Conservation (phyloP, 2,329 filamentous ascomycete species). For the Aureobasidium melanogenum region DNA sequence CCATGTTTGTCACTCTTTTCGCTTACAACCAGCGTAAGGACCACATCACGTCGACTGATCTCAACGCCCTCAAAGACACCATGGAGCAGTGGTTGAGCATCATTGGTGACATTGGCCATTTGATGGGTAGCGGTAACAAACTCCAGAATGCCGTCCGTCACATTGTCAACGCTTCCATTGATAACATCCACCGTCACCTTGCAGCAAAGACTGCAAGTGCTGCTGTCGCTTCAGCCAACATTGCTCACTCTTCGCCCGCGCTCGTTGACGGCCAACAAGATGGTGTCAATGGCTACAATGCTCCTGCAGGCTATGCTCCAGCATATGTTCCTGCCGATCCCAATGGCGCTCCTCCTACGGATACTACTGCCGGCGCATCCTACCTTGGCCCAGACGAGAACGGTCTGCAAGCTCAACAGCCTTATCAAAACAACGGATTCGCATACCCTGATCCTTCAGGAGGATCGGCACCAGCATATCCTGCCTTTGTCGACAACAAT, state of each 20-base stretch:
- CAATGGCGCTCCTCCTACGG: constrained; percentile 16
- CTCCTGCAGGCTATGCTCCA: constrained; percentile 13
- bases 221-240: constrained; percentile 29
- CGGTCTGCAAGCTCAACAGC: constrained; percentile 21
- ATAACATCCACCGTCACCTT: constrained; percentile 38
- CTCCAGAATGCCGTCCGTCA: constrained; percentile 40
- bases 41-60: constrained; percentile 48
- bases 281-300: constrained; percentile 12
- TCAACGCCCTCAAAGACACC: constrained; percentile 53
- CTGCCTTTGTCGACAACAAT: constrained; percentile 13
- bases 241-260: constrained; percentile 9
- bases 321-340: constrained; percentile 8
- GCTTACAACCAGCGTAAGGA: constrained; percentile 59
- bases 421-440: constrained; percentile 14
- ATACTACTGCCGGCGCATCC: constrained; percentile 21
- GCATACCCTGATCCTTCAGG: constrained; percentile 18
- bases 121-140: constrained; percentile 50
- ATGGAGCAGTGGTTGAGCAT: constrained; percentile 63
- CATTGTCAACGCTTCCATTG: constrained; percentile 41
- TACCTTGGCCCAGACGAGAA: constrained; percentile 22
- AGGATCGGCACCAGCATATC: constrained; percentile 18
- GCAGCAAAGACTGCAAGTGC: constrained; percentile 33
- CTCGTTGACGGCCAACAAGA: neutral
- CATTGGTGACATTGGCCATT: constrained; percentile 54
- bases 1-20: constrained; percentile 64